These are phyloP conservation scores for Stephania yunnanensis DNA, from an alignment of 164 flowering plant genomes.

Conservation along the genomic window DNA sequence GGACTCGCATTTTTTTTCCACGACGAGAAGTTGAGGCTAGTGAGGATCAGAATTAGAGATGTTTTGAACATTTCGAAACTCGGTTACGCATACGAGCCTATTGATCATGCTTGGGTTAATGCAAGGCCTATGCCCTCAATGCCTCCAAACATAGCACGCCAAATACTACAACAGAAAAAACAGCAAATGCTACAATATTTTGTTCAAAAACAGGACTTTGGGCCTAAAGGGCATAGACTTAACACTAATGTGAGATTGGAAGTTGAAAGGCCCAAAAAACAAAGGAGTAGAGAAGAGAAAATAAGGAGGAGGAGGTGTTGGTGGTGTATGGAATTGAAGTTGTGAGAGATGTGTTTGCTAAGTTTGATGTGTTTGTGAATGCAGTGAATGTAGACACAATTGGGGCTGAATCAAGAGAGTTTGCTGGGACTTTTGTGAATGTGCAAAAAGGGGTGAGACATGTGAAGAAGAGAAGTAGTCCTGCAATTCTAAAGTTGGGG, in stretches of 20 bases:
- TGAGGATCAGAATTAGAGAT: slow-evolving; percentile 17
- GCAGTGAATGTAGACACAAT: neutral
- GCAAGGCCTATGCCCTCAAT: slow-evolving; percentile 22
- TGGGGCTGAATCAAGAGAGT: slow-evolving; percentile 24
- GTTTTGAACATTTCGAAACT: slow-evolving; percentile 15
- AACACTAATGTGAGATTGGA: slow-evolving; percentile 9
- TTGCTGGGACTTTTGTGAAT: slow-evolving; percentile 27
- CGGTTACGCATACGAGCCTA: slow-evolving; percentile 13
- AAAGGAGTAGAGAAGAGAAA: neutral
- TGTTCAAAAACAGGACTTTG: slow-evolving; percentile 6
- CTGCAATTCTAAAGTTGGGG: slow-evolving; percentile 21
- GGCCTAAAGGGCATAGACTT: slow-evolving; percentile 12
- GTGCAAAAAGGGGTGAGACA: slow-evolving; percentile 17
- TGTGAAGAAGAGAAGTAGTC: slow-evolving; percentile 13
- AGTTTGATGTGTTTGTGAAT: too few relatives aligned
- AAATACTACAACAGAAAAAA: slow-evolving; percentile 16
- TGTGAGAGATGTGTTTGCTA: neutral
- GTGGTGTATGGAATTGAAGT: slow-evolving; percentile 18
- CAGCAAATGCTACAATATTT: neutral
- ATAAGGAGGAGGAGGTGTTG: slow-evolving; percentile 12
- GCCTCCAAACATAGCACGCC: slow-evolving; percentile 23
- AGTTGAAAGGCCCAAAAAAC: slow-evolving; percentile 11
- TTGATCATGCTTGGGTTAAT: slow-evolving; percentile 19
- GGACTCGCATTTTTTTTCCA: slow-evolving; percentile 24
- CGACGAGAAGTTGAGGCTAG: slow-evolving; percentile 18